Evolutionary conservation across 2,329 filamentous ascomycete species (phyloP), one percentile per base, ranked within the genome.

Genomic region (Cryphonectria radicalis): DNA sequence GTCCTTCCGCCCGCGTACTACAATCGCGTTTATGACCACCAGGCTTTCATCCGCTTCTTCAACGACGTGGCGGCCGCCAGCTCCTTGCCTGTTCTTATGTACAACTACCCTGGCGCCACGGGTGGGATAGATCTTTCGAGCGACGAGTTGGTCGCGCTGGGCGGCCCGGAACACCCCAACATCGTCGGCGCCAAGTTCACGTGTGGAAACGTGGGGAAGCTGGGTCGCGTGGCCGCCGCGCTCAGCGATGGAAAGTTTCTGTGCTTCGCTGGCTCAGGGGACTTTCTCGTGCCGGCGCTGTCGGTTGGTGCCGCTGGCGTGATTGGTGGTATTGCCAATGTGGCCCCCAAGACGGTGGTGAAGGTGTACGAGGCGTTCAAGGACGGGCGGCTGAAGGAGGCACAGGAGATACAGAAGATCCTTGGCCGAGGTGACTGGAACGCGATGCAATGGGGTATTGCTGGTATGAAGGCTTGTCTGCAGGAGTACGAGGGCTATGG

Each of bases 231-330:
- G 66, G 87, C 85, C 10, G 84, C 85, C 7, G 73, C 83, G 14
- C 72, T 74, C 59, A 72, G 69, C 69, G 73, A 46, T 68, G 74
- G 13, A 70, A 72, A 35, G 72, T 94, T 94, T 83, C 85, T 92
- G 78, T 91, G 91, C 72, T 88, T 92, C 76, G 92, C 91, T 59
- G 92, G 92, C 69, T 91, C 89, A 65, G 91, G 91, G 67, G 92
- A 94, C 81, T 93, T 93, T 80, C 91, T 89, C 17, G 81, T 94
- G 17, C 92, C 93, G 79, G 90, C 90, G 0, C 80, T 93, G 55
- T 85, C 92, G 60, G 91, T 89, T 4, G 92, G 92, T 35, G 92
- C 90, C 3, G 88, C 91, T 70, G 92, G 92, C 46, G 87, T 92
- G 76, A 91, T 94, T 73, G 90, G 89, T 19, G 92, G 92, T 17